Evolutionary conservation across 345 rosid species (phyloP).

Genomic region (Citrus hindsii): DNA sequence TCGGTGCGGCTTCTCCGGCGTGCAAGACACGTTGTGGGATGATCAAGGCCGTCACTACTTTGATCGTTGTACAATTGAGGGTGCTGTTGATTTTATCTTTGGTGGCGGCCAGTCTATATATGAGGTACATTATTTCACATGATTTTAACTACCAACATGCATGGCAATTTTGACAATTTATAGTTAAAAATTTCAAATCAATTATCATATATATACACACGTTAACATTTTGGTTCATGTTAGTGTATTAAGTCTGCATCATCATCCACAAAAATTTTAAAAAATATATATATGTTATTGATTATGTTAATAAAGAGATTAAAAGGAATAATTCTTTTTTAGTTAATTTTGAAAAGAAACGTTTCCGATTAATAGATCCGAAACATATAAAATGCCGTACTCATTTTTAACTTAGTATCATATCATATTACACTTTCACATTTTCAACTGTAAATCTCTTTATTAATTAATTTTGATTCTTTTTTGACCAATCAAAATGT

Average conservation of each 20-base stretch:
- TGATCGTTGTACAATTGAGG: constrained; percentile 58
- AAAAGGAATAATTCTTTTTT: background rate
- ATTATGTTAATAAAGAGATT: background rate
- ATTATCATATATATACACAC: background rate
- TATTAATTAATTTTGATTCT: background rate
- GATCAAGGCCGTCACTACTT: constrained; percentile 63
- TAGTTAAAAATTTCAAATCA: background rate
- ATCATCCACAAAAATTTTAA: too few species aligned
- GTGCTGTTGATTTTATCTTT: constrained; percentile 85
- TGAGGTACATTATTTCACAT: constrained; percentile 37
- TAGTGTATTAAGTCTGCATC: background rate
- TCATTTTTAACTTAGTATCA: background rate
- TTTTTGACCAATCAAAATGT: background rate
- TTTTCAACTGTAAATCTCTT: background rate
- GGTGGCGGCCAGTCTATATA: constrained; percentile 76
- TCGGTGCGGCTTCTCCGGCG: constrained; percentile 52
- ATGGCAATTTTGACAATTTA: background rate
- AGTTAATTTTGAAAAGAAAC: background rate
- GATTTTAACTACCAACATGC: background rate
- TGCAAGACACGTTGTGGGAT: constrained; percentile 90
- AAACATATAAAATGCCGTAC: background rate
- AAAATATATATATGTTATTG: too few species aligned
- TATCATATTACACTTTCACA: background rate
- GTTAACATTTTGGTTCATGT: background rate
- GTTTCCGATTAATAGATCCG: too few species aligned